phyloP scores from a whole-genome alignment of 495 filamentous ascomycete genomes.

The Penicillium fimorum region DNA sequence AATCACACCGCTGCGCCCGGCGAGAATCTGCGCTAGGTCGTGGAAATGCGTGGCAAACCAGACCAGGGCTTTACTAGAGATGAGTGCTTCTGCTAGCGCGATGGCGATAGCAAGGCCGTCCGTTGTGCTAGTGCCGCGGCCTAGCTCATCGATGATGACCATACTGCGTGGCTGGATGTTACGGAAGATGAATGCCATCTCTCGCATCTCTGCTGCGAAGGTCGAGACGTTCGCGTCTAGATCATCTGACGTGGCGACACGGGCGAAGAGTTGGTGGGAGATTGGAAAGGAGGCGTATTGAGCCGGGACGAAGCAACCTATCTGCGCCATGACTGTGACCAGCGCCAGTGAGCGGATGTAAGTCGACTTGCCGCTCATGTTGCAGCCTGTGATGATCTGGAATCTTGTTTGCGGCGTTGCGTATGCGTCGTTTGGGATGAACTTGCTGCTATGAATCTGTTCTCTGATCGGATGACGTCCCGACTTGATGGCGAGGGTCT shows the following conservation, averaged over 20 bases:
- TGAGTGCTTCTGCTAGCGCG: slow-evolving; percentile 79
- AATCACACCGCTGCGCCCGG: slow-evolving; percentile 69
- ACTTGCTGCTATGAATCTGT: slow-evolving; percentile 63
- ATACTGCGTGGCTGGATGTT: slow-evolving; percentile 73
- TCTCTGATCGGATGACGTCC: slow-evolving; percentile 85
- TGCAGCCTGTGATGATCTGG: slow-evolving; percentile 93
- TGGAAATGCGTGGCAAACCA: slow-evolving; percentile 95
- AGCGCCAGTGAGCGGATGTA: slow-evolving; percentile 88
- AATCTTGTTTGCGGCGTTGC: slow-evolving; percentile 74
- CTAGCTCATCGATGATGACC: slow-evolving; percentile 89
- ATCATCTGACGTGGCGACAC: slow-evolving; percentile 81
- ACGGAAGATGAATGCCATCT: slow-evolving; percentile 86
- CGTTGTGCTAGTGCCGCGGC: slow-evolving; percentile 82
- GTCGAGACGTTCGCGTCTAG: slow-evolving; percentile 91
- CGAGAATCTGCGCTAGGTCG: slow-evolving; percentile 74
- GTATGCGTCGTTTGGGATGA: slow-evolving; percentile 87
- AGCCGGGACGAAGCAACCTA: slow-evolving; percentile 89
- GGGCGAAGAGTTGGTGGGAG: slow-evolving; percentile 78
- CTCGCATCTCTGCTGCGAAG: slow-evolving; percentile 92
- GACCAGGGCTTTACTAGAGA: slow-evolving; percentile 70
- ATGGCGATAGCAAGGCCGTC: slow-evolving; percentile 91
- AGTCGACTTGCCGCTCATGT: slow-evolving; percentile 98
- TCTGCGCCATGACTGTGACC: slow-evolving; percentile 86
- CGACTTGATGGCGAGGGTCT: slow-evolving; percentile 73
- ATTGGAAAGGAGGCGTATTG: slow-evolving; percentile 79